Evolutionary conservation across 345 rosid genomes (phyloP), one percentile per base, ranked within the genome.

Genomic region (Diplotaxis tenuifolia): DNA sequence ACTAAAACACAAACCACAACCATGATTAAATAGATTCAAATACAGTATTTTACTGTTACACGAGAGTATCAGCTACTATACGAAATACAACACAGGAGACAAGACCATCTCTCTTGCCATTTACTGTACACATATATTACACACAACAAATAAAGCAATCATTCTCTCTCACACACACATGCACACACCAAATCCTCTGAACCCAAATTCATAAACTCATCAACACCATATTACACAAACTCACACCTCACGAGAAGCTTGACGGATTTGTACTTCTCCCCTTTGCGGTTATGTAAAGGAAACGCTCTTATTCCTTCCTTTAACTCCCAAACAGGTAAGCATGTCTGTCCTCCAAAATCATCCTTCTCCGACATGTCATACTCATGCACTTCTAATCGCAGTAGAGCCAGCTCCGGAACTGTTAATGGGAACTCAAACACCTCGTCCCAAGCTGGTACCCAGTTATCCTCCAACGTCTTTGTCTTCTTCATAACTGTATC

Each of bases 301-400:
- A 86, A 83, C 9, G 88, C 83, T 72, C 97, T 86, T 38, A 93
- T 87, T 61, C 98, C 97, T 25, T 78, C 75, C 69, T 76, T 76
- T 61, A 93, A 31, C 79, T 90, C 98, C 14, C 84, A 82, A 15
- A 90, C 80, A 0, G 96, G 97, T 11, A 93, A 70, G 83, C 92
- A 87, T 64, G 96, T 85, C 84, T 93, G 97, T 38, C 98, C 97
- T 67, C 93, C 96, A 32, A 93, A 93, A 72, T 93, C 98, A 68
- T 93, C 97, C 71, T 86, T 93, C 70, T 89, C 96, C 0, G 97
- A 93, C 92, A 90, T 86, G 85, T 93, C 98, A 3, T 89, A 89
- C 76, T 93, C 96, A 4, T 89, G 97, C 54, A 93, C 97, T 83
- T 91, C 96, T 7, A 91, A 58, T 18, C 97, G 75, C 49, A 93